phyloP scores from a whole-genome alignment of 2,329 filamentous ascomycete species.

The Zymoseptoria passerinii region DNA sequence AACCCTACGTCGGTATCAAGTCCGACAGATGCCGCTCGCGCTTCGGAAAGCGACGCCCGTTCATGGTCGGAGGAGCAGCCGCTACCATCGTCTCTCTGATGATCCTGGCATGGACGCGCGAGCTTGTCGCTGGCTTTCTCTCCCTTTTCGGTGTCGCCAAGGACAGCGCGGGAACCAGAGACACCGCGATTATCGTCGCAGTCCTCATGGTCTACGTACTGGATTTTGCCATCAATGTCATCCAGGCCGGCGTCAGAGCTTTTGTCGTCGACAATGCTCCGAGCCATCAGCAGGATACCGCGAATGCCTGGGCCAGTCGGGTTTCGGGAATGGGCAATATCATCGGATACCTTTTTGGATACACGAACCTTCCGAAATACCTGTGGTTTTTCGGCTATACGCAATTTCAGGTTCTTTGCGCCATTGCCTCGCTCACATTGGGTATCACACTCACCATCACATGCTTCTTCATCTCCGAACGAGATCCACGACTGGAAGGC shows the following conservation, averaged over 20 bases:
- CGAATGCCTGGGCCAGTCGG: slow-evolving; percentile 89
- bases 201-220: slow-evolving; percentile 82
- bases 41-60: slow-evolving; percentile 45
- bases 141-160: slow-evolving; percentile 61
- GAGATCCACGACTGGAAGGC: slow-evolving; percentile 68
- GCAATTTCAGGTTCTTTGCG: slow-evolving; percentile 88
- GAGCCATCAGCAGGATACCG: slow-evolving; percentile 83
- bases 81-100: slow-evolving; percentile 44
- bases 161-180: slow-evolving; percentile 57
- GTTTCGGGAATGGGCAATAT: slow-evolving; percentile 85
- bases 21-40: slow-evolving; percentile 43
- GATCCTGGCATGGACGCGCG: slow-evolving; percentile 43
- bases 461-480: slow-evolving; percentile 61
- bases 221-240: slow-evolving; percentile 91
- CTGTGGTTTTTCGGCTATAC: slow-evolving; percentile 75
- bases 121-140: slow-evolving; percentile 56
- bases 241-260: slow-evolving; percentile 83
- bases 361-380: slow-evolving; percentile 64
- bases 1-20: slow-evolving; percentile 43
- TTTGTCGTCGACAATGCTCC: slow-evolving; percentile 93
- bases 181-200: slow-evolving; percentile 64
- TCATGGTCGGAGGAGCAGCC: slow-evolving; percentile 43
- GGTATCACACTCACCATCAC: slow-evolving; percentile 62
- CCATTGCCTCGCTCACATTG: slow-evolving; percentile 70
- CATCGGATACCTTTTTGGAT: slow-evolving; percentile 79